Evolutionary conservation across 2,329 filamentous ascomycete species (phyloP).

Genomic region (Penicillium oxalicum): DNA sequence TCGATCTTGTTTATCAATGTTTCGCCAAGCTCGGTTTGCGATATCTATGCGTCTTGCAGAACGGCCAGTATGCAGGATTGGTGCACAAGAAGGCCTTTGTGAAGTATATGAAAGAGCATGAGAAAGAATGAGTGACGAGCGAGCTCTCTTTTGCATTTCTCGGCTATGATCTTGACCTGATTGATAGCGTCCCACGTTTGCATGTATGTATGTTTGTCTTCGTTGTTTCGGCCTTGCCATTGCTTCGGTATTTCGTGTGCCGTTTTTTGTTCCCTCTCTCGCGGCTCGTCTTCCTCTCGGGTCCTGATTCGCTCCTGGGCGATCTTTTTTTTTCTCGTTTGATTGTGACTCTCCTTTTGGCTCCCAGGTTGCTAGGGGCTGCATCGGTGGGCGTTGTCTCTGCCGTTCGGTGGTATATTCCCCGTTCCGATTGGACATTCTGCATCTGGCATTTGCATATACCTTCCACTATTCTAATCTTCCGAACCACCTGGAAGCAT

Average conservation of each 20-base stretch:
- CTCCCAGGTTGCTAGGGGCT: neutral
- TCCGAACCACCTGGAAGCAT: neutral
- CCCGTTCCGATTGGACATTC: conserved; percentile 4
- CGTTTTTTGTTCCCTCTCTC: neutral
- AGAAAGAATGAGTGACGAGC: conserved; percentile 41
- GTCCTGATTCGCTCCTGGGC: no score
- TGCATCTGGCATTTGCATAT: conserved; percentile 16
- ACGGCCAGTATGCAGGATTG: conserved; percentile 83
- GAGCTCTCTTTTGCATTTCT: neutral
- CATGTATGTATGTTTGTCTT: neutral
- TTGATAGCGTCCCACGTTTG: neutral
- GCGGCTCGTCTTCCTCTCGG: no score
- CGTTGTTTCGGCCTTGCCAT: neutral
- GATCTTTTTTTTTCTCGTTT: no score
- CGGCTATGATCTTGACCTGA: conserved; percentile 4
- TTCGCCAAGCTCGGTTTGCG: conserved; percentile 90
- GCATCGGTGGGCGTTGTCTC: conserved; percentile 3
- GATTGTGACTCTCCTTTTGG: no score
- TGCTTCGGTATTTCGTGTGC: no score
- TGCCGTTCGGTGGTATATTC: neutral
- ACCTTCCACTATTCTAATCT: neutral
- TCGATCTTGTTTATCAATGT: conserved; percentile 94
- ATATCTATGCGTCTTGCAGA: conserved; percentile 81
- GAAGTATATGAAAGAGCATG: conserved; percentile 81
- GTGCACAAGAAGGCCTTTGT: conserved; percentile 98